Conservation (phyloP, 768 basidiomycete species). For the Brasilioporus rufonigricans region DNA sequence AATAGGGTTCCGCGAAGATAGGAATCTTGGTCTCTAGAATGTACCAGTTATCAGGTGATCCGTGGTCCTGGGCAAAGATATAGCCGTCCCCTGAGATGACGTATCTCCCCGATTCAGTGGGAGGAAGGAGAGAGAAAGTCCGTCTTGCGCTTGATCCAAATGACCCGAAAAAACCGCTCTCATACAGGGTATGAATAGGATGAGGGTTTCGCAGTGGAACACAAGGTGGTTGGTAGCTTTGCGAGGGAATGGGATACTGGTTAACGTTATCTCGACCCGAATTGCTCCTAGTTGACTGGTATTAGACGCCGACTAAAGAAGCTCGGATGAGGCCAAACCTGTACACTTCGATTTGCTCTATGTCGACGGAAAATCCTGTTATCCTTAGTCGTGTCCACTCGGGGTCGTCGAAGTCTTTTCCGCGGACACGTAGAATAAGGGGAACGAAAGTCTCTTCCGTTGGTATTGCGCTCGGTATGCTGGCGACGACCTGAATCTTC, state of each 20-base stretch:
- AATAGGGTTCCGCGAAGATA: constrained; percentile 11
- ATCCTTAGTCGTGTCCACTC: constrained; percentile 58
- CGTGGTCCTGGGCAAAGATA: constrained; percentile 40
- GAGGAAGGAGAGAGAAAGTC: constrained; percentile 49
- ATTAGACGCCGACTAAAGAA: constrained; percentile 7
- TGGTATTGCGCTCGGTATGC: constrained; percentile 55
- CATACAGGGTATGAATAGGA: constrained; percentile 44
- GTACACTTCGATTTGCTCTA: constrained; percentile 65
- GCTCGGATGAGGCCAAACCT: constrained; percentile 43
- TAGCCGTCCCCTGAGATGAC: constrained; percentile 48
- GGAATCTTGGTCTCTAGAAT: constrained; percentile 21
- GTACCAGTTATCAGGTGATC: constrained; percentile 27
- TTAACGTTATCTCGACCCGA: constrained; percentile 41
- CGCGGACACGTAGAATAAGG: constrained; percentile 58
- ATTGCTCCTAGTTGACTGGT: constrained; percentile 34
- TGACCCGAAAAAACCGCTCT: constrained; percentile 39
- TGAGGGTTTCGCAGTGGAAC: constrained; percentile 56
- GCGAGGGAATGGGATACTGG: constrained; percentile 55
- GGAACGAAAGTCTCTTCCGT: constrained; percentile 49
- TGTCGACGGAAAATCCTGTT: constrained; percentile 51
- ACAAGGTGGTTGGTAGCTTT: constrained; percentile 60
- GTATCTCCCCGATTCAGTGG: constrained; percentile 45
- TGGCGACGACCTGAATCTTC: constrained; percentile 62
- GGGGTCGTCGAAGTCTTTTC: constrained; percentile 45
- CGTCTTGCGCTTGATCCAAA: constrained; percentile 29